Evolutionary conservation across 352 stramenopile genomes (phyloP), one percentile per base, ranked within the genome.

Genomic region (Phytophthora pistaciae): DNA sequence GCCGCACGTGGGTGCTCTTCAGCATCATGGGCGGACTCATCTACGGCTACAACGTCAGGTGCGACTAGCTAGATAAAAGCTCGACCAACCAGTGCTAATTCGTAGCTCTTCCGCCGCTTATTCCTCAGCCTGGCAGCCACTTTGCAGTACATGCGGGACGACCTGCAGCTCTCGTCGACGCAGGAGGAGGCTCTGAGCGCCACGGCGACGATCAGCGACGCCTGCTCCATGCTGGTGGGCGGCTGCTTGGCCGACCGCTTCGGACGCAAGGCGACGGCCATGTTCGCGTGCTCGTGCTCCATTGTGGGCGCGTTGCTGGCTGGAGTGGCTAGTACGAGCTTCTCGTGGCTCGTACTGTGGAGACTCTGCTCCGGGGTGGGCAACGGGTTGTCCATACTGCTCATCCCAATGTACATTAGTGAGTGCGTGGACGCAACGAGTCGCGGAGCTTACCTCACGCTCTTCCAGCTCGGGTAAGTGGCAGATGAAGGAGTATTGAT

Each of bases 391-490:
- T 96, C 87, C 14, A 96, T 96, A 46, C 64, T 96, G 38, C 70
- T 96, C 40, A 73, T 96, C n/a, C 89, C 89, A 38, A 96, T 96
- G 89, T 96, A 95, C 77, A 95, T 95, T 36, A 94, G 88, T 56
- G 90, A 96, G 61, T 93, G 84, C 50, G 83, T 95, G 18, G 79
- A 91, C 60, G 78, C 85, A 46, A 66, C 80, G 5, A 84, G 77
- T 66, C 86, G 90, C 23, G 87, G 88, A 20, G 72, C 74, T 4
- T 92, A 90, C 72, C 76, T 96, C 42, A 91, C 88, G 27, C 73
- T 94, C 42, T 96, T 90, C 57, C 88, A 96, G 48, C 85, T 96
- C 9, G 90, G 87, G 87, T 94, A 72, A 56, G 80, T 46, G 31
- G 7, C 31, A 10, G 31, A 36, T 36, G 31, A 36, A 36, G 31